Percentiles rank a stretch among this genome's conserved stretches.
These are phyloP conservation scores for Pseudoscleropodium purum DNA, from an alignment of 225 moss, liverwort and hornwort genomes.

Conservation along the genomic window DNA sequence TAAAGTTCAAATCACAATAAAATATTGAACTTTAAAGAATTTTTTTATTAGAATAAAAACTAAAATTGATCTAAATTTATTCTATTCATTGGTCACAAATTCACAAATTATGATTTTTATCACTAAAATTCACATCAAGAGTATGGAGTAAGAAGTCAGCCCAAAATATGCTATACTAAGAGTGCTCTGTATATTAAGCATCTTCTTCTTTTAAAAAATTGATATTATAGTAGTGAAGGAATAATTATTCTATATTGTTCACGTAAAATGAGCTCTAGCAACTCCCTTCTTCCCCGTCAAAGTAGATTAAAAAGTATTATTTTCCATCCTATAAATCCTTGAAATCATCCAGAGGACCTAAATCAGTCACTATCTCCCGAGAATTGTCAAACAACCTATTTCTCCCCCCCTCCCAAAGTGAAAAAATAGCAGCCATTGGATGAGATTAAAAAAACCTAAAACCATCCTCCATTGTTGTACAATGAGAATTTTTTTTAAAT, in stretches of 20 bases:
- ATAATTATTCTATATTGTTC: not conserved
- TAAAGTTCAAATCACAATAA: not conserved
- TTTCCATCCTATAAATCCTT: not conserved
- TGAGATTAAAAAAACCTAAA: too few relatives aligned
- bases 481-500: too few relatives aligned
- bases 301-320: not conserved
- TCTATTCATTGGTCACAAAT: not conserved
- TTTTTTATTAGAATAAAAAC: not conserved
- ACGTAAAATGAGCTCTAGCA: not conserved
- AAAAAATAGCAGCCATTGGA: too few relatives aligned
- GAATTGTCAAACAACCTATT: too few relatives aligned
- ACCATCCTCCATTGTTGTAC: too few relatives aligned
- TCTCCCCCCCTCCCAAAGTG: too few relatives aligned
- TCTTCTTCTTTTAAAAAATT: not conserved
- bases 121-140: not conserved
- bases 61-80: not conserved
- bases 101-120: not conserved
- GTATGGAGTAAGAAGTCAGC: not conserved
- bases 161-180: not conserved
- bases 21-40: not conserved
- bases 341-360: not conserved
- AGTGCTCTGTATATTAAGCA: not conserved
- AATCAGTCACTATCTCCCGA: too few relatives aligned
- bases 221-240: not conserved
- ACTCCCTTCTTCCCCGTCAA: not conserved